phyloP scores from a whole-genome alignment of 352 stramenopile species.

The Phytophthora brassicae region DNA sequence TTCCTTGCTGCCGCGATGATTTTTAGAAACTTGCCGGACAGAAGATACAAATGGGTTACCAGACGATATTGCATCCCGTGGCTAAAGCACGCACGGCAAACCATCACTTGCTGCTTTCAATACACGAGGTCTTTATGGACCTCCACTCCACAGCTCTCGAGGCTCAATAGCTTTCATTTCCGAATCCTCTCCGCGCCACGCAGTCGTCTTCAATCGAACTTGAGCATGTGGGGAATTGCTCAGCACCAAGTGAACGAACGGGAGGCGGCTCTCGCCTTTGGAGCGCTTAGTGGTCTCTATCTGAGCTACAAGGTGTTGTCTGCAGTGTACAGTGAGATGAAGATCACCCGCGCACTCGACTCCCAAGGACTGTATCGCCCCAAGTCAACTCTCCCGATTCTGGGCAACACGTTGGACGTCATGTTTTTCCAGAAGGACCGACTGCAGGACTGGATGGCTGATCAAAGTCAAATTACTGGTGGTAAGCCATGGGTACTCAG shows the following conservation, averaged over 20 bases:
- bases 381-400: constrained; percentile 39
- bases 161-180: constrained; percentile 5
- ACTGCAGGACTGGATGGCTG: constrained; percentile 62
- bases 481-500: constrained; percentile 53
- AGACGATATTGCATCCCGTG: not conserved
- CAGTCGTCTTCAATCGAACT: constrained; percentile 1
- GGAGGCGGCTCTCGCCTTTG: constrained; percentile 19
- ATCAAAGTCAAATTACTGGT: constrained; percentile 42
- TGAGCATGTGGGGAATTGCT: constrained; percentile 28
- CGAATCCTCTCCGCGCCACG: constrained; percentile 12
- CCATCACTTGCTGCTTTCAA: not conserved
- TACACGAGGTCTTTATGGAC: not conserved
- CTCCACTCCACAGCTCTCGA: not conserved
- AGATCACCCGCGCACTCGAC: constrained; percentile 32
- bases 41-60: constrained; percentile 6
- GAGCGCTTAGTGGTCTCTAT: constrained; percentile 24
- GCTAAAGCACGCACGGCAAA: constrained; percentile 1
- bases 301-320: constrained; percentile 30
- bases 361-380: constrained; percentile 30
- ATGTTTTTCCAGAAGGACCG: constrained; percentile 43
- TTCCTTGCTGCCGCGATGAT: constrained; percentile 15
- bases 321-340: constrained; percentile 33
- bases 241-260: constrained; percentile 34
- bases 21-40: not conserved
- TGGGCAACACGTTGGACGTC: constrained; percentile 45